Evolutionary conservation across 116 monocot species (phyloP).

Genomic region (Zostera marina): DNA sequence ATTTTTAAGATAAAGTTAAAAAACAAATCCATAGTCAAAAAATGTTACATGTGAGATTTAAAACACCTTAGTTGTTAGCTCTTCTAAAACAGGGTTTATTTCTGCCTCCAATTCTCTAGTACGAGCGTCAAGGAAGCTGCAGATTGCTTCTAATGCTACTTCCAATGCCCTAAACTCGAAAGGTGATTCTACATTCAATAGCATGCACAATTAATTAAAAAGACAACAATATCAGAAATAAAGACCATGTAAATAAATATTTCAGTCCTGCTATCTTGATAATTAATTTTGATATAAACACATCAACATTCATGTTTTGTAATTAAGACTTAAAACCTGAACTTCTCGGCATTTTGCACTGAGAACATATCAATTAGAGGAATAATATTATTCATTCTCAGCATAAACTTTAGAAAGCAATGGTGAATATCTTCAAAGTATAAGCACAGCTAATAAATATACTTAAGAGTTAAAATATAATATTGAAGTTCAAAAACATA

Average conservation of each 20-base stretch:
- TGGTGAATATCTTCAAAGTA: no score
- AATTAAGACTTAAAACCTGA: no score
- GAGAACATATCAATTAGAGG: neutral
- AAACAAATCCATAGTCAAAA: neutral
- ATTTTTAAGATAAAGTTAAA: no score
- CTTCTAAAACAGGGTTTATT: conserved; percentile 88
- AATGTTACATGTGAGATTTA: neutral
- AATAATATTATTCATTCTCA: neutral
- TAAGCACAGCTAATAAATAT: no score
- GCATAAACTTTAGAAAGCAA: no score
- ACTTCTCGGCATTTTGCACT: neutral
- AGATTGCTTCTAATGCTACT: conserved; percentile 89
- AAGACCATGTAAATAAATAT: neutral
- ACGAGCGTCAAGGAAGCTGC: conserved; percentile 80
- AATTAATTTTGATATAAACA: neutral
- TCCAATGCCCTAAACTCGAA: conserved; percentile 87
- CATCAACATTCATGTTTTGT: no score
- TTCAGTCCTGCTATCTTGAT: neutral
- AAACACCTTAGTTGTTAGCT: conserved; percentile 71
- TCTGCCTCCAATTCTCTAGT: conserved; percentile 71
- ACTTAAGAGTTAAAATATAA: no score
- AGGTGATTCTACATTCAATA: conserved; percentile 40
- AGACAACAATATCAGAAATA: conserved; percentile 1
- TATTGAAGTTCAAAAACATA: neutral
- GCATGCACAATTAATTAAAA: neutral